A percentile compares a stretch with the other conserved stretches of the same genome.
Evolutionary conservation across 1,284 basidiomycete genomes (phyloP).

Genomic region (Cryptococcus sp.): DNA sequence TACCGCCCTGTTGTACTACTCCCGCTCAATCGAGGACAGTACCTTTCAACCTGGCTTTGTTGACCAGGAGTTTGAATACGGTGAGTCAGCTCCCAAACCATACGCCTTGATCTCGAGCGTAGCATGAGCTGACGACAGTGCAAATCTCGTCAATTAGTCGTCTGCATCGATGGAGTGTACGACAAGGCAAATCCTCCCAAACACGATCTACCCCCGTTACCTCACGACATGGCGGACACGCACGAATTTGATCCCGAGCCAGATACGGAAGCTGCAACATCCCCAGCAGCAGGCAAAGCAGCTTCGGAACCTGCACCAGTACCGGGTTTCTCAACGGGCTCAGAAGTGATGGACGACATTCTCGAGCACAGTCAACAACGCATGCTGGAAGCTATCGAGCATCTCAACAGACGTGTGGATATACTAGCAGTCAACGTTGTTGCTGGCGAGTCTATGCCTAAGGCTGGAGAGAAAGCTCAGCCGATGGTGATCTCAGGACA

Average conservation of each 20-base stretch:
- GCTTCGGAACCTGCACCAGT: neutral
- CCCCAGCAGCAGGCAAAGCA: neutral
- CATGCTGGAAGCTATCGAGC: constrained; percentile 49
- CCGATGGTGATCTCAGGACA: neutral
- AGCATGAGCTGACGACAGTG: constrained; percentile 1
- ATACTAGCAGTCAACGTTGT: constrained; percentile 20
- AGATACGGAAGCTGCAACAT: neutral
- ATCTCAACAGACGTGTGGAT: constrained; percentile 39
- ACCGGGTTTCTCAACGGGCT: constrained; percentile 35
- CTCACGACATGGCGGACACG: constrained; percentile 8
- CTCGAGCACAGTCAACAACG: constrained; percentile 48
- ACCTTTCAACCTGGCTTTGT: constrained; percentile 47
- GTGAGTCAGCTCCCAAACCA: constrained; percentile 36
- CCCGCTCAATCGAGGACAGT: constrained; percentile 35
- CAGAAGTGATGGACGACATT: constrained; percentile 50
- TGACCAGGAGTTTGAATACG: constrained; percentile 51
- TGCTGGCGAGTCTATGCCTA: constrained; percentile 3
- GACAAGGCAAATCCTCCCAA: constrained; percentile 19
- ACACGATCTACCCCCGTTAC: constrained; percentile 17
- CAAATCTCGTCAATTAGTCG: constrained; percentile 25
- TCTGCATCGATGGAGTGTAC: constrained; percentile 39
- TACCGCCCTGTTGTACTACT: constrained; percentile 44
- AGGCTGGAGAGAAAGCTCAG: constrained; percentile 1
- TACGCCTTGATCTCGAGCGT: neutral
- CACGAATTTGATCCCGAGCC: neutral